Base-by-base conservation (phyloP, 306 rosid species). In the Parietaria judaica region DNA sequence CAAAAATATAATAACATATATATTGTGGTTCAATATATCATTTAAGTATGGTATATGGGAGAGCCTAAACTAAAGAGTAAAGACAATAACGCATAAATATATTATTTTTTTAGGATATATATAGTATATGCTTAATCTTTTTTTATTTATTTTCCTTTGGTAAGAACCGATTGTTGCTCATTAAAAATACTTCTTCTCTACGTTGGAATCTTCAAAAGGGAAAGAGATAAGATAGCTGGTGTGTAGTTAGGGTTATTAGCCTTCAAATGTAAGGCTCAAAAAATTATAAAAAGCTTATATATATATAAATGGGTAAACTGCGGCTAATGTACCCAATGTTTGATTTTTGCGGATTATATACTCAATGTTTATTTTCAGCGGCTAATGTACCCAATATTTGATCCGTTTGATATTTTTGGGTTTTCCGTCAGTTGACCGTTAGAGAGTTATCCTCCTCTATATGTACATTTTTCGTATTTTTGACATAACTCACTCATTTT, bases 211-310 rank as follows among this genome's bases (percentile, higher is more conserved):
- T 35, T 10, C 35, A 48, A 72, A 72, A 70, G 59, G 14, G 38
- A 8, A 54, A 41, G 14, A 10, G 50, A 53, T 36, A 52, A 14
- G 34, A 12, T 49, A 58, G 71, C 57, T 4, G 7, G 46, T 57
- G 44, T n/a, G n/a, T 49, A 41, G 53, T 49, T 7, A 10, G 53
- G 14, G 15, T n/a, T 49, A 7, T 43, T 0, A 73, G 54, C 69
- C 79, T 83, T 83, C 66, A 55, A 67, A 70, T 55, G 66, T 63
- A 75, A 78, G 83, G 69, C 54, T 67, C 37, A n/a, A 52, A 47
- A 51, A 11, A 35, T 52, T 47, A 56, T 9, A 52, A 44, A 14
- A 38, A 23, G 31, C 31, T 23, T 23, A 23, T 23, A 23, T 23
- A 23, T 23, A n/a, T n/a, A n/a, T n/a, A n/a, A n/a, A n/a, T n/a